These are phyloP conservation scores for Tolypocladium inflatum DNA, from an alignment of 2,329 filamentous ascomycete genomes.

Conservation along the genomic window DNA sequence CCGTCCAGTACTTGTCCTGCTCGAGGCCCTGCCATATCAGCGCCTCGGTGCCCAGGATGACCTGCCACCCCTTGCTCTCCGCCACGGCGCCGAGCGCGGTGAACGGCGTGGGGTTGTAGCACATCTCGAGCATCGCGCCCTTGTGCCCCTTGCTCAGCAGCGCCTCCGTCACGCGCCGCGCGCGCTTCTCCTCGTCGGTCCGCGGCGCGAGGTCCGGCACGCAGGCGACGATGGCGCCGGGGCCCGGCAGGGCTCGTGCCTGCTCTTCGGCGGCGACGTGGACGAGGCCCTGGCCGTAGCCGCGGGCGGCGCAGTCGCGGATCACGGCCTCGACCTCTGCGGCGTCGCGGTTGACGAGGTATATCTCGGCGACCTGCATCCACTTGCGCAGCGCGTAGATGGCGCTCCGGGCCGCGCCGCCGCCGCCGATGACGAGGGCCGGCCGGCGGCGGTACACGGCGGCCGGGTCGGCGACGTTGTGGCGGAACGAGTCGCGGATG, in stretches of 20 bases:
- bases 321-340: constrained; percentile 59
- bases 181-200: constrained; percentile 50
- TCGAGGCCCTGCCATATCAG: constrained; percentile 71
- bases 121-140: constrained; percentile 72
- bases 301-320: constrained; percentile 47
- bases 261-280: constrained; percentile 54
- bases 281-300: constrained; percentile 49
- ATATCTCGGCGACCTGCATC: constrained; percentile 59
- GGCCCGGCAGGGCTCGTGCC: constrained; percentile 45
- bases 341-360: constrained; percentile 67
- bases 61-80: constrained; percentile 55
- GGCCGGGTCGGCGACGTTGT: constrained; percentile 38
- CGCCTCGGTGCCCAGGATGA: constrained; percentile 67
- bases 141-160: constrained; percentile 40
- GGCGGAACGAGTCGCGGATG: constrained; percentile 61
- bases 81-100: constrained; percentile 57
- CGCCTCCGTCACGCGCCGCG: constrained; percentile 44
- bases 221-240: constrained; percentile 62
- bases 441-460: constrained; percentile 47
- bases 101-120: constrained; percentile 65
- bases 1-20: constrained; percentile 59
- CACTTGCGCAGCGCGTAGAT: constrained; percentile 66
- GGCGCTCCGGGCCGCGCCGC: constrained; percentile 68
- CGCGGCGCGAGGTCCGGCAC: constrained; percentile 68
- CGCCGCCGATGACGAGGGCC: constrained; percentile 66